Evolutionary conservation across 1,284 basidiomycete genomes (phyloP), one percentile per base, ranked within the genome.

Genomic region (Termitomyces sp.): DNA sequence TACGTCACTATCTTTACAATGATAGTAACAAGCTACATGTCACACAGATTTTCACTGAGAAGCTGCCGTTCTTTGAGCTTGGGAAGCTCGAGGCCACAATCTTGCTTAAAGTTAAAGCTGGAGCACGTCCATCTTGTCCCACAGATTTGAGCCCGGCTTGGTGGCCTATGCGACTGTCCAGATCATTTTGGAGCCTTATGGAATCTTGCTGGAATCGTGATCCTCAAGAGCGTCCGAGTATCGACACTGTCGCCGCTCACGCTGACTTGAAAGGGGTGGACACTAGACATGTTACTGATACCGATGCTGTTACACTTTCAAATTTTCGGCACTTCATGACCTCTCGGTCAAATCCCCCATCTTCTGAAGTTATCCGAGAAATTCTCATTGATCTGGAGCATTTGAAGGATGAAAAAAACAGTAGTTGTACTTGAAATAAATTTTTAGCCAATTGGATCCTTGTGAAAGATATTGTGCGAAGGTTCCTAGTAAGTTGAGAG

Each of bases 1-100:
- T 57, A 30, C 14, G 28, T 1, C 18, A 13, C 5, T 21, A 8
- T 26, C 24, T 16, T 4, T 21, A 28, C n/a, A 5, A 2, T 34
- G n/a, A n/a, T 14, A 19, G 11, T 19, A 10, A 24, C 5, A 14
- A n/a, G 28, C 18, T 13, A 13, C 14, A 16, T 35, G 18, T 10
- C 31, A 16, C 24, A 6, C 30, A 57, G 56, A 55, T 57, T 24
- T 55, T 48, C 33, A 54, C 56, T 4, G 53, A 42, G 10, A 50
- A 50, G 10, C 19, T 49, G 10, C 52, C 53, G 11, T 52, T 49
- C 31, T 45, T 49, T 16, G 53, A 54, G 31, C 14, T 35, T 3
- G n/a, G 16, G 11, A 41, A 26, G 40, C 55, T 49, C n/a, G 52
- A 54, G 9, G 6, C 49, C 5, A 42, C 49, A 21, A 28, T 57